Percentiles rank a stretch among this genome's conserved stretches.
These are phyloP conservation scores for Colletotrichum godetiae DNA, from an alignment of 2,329 filamentous ascomycete genomes.

Conservation along the genomic window DNA sequence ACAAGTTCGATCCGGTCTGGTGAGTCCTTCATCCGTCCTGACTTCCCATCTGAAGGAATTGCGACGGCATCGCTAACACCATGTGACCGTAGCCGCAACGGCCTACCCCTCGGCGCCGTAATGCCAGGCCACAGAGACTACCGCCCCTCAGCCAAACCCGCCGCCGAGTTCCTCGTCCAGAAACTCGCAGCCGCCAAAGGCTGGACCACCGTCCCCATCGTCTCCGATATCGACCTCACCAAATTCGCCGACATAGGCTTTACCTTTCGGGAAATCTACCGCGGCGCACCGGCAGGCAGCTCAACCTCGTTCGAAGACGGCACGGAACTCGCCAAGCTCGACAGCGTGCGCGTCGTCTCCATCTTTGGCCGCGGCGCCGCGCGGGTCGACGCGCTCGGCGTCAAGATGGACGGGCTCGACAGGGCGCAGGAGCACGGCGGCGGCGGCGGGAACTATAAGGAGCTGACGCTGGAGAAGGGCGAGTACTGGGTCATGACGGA, in stretches of 20 bases:
- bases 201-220: background rate
- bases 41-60: accelerated
- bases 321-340: background rate
- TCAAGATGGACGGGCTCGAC: background rate
- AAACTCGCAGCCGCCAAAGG: background rate
- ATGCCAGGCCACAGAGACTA: background rate
- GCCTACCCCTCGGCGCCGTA: background rate
- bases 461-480: background rate
- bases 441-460: background rate
- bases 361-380: background rate
- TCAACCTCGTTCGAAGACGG: background rate
- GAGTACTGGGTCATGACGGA: background rate
- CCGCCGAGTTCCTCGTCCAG: background rate
- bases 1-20: background rate
- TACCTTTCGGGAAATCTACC: background rate
- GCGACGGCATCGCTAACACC: background rate
- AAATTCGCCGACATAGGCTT: background rate
- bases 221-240: background rate
- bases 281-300: background rate
- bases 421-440: background rate
- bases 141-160: background rate
- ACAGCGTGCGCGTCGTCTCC: background rate
- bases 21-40: background rate
- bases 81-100: background rate
- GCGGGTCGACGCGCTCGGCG: background rate